Base-by-base conservation (phyloP, 306 rosid species). In the Prosopis cineraria region DNA sequence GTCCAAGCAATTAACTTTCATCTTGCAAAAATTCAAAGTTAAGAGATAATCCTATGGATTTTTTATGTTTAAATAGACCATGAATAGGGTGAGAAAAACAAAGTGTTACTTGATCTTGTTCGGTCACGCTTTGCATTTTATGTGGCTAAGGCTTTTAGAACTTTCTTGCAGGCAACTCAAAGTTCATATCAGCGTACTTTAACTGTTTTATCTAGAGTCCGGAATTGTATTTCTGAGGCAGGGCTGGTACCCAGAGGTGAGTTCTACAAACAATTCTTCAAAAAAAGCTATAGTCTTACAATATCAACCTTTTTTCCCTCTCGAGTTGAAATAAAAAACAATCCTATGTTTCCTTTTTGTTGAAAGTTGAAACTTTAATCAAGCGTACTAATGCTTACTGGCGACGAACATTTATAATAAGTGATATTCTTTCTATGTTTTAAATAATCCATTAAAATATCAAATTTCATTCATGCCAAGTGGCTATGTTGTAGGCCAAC, bases 91-190 rank as follows among this genome's bases (percentile, higher is more conserved):
- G 17, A n/a, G 37, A 66, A 70, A 41, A 25, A 75, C 31, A 30
- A 19, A 24, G 31, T 73, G 11, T 27, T 62, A 34, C 19, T 31
- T 56, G 45, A 41, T 45, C 75, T 73, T 10, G 20, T 36, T 33
- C 77, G 63, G 19, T 77, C 77, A 69, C 70, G 73, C 47, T 53
- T 63, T 77, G 4, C 30, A 16, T 73, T 78, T 53, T 47, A 67
- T 77, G 41, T 39, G 83, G 7, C 59, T 27, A 65, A 33, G 72
- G 76, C 58, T 82, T 55, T 30, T 66, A 29, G 60, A 74, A 40
- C 37, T 43, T 30, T 67, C 48, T 81, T 70, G 41, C 90, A 95
- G 98, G 98, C 93, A 79, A 85, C 85, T 43, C 98, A 92, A 83
- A 87, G 81, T 63, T 25, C 90, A 48, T 92, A 78, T 73, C 97